A percentile compares a stretch with the other conserved stretches of the same genome.
phyloP scores from a whole-genome alignment of 1,139 yeast genomes.

The Kodamaea ohmeri region DNA sequence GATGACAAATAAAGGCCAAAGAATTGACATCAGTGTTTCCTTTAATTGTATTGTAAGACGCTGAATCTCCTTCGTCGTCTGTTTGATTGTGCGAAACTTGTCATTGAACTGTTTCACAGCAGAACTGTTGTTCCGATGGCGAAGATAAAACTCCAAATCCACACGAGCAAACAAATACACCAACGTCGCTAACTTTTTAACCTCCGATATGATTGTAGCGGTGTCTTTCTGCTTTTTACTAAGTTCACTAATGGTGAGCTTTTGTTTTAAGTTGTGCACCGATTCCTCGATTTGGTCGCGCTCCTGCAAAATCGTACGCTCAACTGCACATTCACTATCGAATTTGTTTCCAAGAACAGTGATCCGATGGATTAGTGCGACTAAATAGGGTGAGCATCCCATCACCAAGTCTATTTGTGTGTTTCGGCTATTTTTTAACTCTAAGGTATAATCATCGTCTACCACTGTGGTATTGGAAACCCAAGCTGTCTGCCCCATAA shows the following conservation, averaged over 20 bases:
- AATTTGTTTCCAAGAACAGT: constrained; percentile 33
- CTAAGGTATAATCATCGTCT: constrained; percentile 26
- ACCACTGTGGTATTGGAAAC: constrained; percentile 17
- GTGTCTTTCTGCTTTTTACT: constrained; percentile 12
- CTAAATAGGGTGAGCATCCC: constrained; percentile 36
- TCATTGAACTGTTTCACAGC: constrained; percentile 12
- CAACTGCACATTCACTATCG: constrained; percentile 19
- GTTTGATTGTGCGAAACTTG: constrained; percentile 13
- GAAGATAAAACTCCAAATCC: constrained; percentile 20
- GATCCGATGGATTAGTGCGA: constrained; percentile 31
- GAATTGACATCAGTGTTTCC: constrained; percentile 28
- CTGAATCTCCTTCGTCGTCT: constrained; percentile 19
- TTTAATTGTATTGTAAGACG: constrained; percentile 21
- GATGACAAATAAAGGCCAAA: constrained; percentile 38
- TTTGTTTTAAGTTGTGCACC: constrained; percentile 22
- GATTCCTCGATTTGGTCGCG: constrained; percentile 18
- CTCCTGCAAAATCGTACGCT: constrained; percentile 17
- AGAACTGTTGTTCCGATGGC: constrained; percentile 8
- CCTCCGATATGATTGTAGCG: constrained; percentile 29
- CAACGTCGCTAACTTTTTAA: constrained; percentile 31
- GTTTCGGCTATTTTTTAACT: constrained; percentile 28
- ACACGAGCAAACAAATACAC: constrained; percentile 33
- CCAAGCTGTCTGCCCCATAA: constrained; percentile 42
- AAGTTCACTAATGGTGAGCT: constrained; percentile 15
- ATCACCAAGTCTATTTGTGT: constrained; percentile 32